Percentiles rank a stretch among this genome's conserved stretches.
Evolutionary conservation across 2,329 filamentous ascomycete species (phyloP).

Genomic region (Myrmaecium sp.): DNA sequence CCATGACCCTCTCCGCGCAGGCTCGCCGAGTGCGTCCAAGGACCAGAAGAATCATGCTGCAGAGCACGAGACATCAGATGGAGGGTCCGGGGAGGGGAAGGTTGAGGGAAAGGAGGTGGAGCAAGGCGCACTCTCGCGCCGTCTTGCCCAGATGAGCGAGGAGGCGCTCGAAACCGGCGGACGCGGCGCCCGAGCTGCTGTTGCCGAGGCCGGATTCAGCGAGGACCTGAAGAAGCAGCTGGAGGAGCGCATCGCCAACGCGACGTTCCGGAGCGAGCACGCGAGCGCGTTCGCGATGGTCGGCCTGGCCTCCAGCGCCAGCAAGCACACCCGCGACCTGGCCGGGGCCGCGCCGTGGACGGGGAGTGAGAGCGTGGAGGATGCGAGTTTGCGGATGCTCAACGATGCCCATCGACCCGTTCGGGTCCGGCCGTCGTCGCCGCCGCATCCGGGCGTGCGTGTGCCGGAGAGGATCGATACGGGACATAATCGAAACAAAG

Average conservation of each 20-base stretch:
- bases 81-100: too few species aligned
- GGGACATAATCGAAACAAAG: slow-evolving; percentile 19
- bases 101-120: too few species aligned
- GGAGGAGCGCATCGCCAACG: slow-evolving; percentile 40
- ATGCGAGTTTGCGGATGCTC: slow-evolving; percentile 67
- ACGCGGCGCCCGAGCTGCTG: slow-evolving; percentile 36
- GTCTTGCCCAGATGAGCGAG: slow-evolving; percentile 43
- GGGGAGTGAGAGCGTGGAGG: slow-evolving; percentile 56
- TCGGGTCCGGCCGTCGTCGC: slow-evolving; percentile 9
- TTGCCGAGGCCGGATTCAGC: slow-evolving; percentile 46
- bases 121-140: slow-evolving; percentile 40
- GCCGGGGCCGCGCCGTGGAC: slow-evolving; percentile 59
- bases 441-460: slow-evolving; percentile 12
- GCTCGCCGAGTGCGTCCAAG: too few species aligned
- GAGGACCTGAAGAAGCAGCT: slow-evolving; percentile 41
- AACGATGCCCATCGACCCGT: slow-evolving; percentile 40
- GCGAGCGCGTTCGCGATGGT: slow-evolving; percentile 36
- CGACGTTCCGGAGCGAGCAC: slow-evolving; percentile 37
- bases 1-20: too few species aligned
- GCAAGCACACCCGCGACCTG: slow-evolving; percentile 49
- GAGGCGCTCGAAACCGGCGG: slow-evolving; percentile 38
- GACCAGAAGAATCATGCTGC: too few species aligned
- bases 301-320: slow-evolving; percentile 42
- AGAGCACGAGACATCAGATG: too few species aligned
- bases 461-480: slow-evolving; percentile 24